Base-by-base conservation (phyloP, 371 early-diverging fungal genomes). In the Parasitella parasitica region DNA sequence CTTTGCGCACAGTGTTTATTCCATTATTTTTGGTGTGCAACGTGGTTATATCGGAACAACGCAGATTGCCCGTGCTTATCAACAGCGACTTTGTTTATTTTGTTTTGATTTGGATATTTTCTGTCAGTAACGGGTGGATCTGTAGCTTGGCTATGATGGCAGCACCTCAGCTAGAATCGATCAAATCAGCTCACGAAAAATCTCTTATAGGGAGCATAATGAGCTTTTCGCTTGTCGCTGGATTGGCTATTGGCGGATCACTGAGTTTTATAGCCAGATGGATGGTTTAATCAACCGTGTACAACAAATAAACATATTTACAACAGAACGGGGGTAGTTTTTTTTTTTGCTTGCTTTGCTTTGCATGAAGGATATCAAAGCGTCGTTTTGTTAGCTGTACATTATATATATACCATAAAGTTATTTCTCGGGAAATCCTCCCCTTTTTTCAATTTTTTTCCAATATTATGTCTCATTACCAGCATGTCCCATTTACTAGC, bases 101-200 rank as follows among this genome's bases (percentile, higher is more conserved):
- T 52, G 13, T 80, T 1, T 60, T 91, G 13, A 71, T 92, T 22
- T 71, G 80, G 59, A 11, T 89, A 37, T 88, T 93, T 63, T 86
- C 89, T 11, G 52, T 86, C 22, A 77, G 87, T 16, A 90, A 88
- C 60, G 94, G 94, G 0, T 89, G 87, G 73, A 43, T 91, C 32
- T 83, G 82, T 32, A 86, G 91, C 48, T 67, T 90, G 38, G 59
- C 80, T n/a, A 91, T 93, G 80, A 92, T 93, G 86, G 76, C 85
- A 5, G 93, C 88, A 2, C 93, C 93, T 1, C 75, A 85, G 26
- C 64, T 88, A 7, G 69, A 80, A 9, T 74, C 77, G 13, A 57
- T 76, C 4, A 59, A 69, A 15, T 46, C 59, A 12, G 50, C 36
- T 3, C 35, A 30, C 3, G 83, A 80, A 54, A 86, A 85, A 61